A percentile compares a stretch with the other conserved stretches of the same genome.
phyloP scores from a whole-genome alignment of 176 grass and related monocot genomes.

The Oryza longistaminata region DNA sequence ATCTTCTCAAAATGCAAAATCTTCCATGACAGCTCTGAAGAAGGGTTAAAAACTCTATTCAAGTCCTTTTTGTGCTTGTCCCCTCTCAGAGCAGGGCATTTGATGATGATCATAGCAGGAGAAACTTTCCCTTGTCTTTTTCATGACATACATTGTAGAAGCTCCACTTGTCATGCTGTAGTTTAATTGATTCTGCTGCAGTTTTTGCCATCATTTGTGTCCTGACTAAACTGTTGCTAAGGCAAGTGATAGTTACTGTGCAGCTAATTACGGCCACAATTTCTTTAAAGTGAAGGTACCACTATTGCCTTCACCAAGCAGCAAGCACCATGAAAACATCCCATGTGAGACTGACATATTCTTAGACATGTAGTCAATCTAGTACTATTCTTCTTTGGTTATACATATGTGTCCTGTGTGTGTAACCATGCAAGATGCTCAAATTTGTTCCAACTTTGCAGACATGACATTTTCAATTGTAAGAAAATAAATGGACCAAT shows the following conservation, averaged over 20 bases:
- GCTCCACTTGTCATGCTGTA: neutral
- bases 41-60: neutral
- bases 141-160: neutral
- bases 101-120: neutral
- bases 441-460: neutral
- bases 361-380: neutral
- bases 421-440: neutral
- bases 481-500: neutral
- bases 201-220: neutral
- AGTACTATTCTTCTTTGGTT: neutral
- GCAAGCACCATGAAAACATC: neutral
- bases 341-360: neutral
- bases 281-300: neutral
- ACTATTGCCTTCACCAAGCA: neutral
- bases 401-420: neutral
- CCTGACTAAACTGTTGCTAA: neutral
- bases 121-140: neutral
- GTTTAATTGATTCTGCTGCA: neutral
- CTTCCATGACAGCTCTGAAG: neutral
- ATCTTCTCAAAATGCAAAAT: neutral
- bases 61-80: neutral
- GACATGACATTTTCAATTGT: neutral
- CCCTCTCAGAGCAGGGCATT: neutral
- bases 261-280: neutral
- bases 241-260: neutral